Evolutionary conservation across 805 yeast genomes (phyloP).

Genomic region (Nakazawaea anatomiae): DNA sequence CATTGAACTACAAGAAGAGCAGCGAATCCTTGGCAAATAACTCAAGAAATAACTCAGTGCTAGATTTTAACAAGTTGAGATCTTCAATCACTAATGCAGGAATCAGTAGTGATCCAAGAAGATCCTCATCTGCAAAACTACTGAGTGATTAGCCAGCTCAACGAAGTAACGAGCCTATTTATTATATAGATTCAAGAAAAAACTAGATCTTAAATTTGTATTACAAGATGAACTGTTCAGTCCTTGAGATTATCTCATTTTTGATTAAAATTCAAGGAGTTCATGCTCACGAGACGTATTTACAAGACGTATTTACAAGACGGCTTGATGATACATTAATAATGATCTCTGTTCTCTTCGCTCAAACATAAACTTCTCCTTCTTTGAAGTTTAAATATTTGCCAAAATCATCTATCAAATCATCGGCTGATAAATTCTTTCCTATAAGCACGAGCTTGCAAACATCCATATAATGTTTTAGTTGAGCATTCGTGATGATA

Average conservation of each 20-base stretch:
- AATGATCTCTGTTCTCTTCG: no score
- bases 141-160: background rate
- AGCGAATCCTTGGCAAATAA: background rate
- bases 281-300: no score
- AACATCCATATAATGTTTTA: slow-evolving; percentile 26
- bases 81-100: slow-evolving; percentile 6
- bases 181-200: background rate
- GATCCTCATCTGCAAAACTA: slow-evolving; percentile 3
- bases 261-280: no score
- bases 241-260: no score
- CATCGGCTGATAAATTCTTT: slow-evolving; percentile 40
- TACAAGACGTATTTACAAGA: no score
- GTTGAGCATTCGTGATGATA: slow-evolving; percentile 39
- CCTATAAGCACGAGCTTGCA: slow-evolving; percentile 77
- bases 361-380: background rate
- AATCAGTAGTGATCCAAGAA: background rate
- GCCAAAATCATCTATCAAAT: slow-evolving; percentile 27
- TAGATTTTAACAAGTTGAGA: slow-evolving; percentile 10
- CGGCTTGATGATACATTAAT: no score
- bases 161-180: background rate
- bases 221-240: no score
- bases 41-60: background rate
- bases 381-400: slow-evolving; percentile 6
- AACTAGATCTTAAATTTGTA: no score
- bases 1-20: background rate